Conservation (phyloP, 179 eudicot species). For the Camellia oleifera region DNA sequence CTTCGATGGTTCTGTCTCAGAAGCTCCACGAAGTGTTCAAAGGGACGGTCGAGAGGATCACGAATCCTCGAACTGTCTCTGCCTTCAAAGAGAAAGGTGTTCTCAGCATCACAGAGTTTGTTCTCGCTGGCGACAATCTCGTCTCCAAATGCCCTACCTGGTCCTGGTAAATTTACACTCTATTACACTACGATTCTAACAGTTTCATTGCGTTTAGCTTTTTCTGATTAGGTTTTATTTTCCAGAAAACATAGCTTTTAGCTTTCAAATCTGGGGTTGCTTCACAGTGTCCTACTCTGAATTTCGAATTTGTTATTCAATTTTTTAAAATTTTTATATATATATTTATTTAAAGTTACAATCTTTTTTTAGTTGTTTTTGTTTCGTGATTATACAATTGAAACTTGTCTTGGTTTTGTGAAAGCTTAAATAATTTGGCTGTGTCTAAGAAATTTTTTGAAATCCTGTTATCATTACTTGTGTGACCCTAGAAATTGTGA, state of each 20-base stretch:
- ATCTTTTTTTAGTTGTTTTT: no score
- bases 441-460: not conserved
- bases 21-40: constrained; percentile 89
- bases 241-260: not conserved
- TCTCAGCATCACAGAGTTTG: constrained; percentile 75
- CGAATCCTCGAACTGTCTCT: constrained; percentile 83
- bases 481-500: not conserved
- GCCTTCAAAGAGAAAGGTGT: constrained; percentile 98
- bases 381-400: not conserved
- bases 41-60: constrained; percentile 86
- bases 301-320: no score
- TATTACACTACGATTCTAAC: not conserved
- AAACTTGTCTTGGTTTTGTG: not conserved
- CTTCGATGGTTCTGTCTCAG: constrained; percentile 64
- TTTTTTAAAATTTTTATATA: not conserved
- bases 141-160: constrained; percentile 99
- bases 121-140: constrained; percentile 93
- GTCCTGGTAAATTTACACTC: constrained; percentile 63
- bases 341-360: not conserved
- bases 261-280: not conserved
- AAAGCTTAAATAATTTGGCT: not conserved
- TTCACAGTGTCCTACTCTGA: not conserved
- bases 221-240: not conserved
- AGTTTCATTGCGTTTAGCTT: not conserved
- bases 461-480: not conserved